These are phyloP conservation scores for Benincasa hispida DNA, from an alignment of 306 rosid species.

Conservation along the genomic window DNA sequence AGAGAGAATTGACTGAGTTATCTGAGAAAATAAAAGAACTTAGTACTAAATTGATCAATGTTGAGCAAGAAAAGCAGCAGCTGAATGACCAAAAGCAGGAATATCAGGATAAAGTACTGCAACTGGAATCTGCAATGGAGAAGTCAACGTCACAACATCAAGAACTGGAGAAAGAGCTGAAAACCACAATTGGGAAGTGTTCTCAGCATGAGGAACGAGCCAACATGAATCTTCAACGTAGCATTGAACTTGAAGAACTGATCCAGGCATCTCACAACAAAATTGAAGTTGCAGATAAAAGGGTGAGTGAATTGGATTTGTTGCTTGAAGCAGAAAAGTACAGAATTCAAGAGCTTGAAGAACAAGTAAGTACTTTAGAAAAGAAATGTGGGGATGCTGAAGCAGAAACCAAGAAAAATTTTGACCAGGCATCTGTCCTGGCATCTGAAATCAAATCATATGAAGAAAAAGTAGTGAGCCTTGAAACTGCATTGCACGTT, in stretches of 20 bases:
- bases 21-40: conserved; percentile 51
- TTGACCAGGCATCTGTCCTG: conserved; percentile 39
- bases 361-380: conserved; percentile 51
- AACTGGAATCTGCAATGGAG: conserved; percentile 55
- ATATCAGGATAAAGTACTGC: conserved; percentile 36
- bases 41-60: conserved; percentile 28
- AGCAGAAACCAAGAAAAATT: conserved; percentile 35
- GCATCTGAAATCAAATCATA: conserved; percentile 65
- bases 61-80: conserved; percentile 47
- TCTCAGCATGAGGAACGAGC: conserved; percentile 74
- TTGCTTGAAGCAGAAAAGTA: conserved; percentile 75
- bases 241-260: conserved; percentile 87
- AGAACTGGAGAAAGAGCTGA: conserved; percentile 66
- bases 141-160: conserved; percentile 33
- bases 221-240: conserved; percentile 45
- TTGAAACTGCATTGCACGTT: conserved; percentile 39
- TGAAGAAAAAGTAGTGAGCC: conserved; percentile 44
- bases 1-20: conserved; percentile 48
- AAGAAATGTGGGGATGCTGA: conserved; percentile 43
- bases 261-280: conserved; percentile 60
- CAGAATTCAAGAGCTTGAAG: conserved; percentile 90
- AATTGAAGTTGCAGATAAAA: conserved; percentile 50
- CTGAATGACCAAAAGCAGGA: conserved; percentile 40
- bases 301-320: conserved; percentile 66
- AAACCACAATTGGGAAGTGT: conserved; percentile 36